Evolutionary conservation across 129 eudicot species (phyloP).

Genomic region (Saussurea involucrata): DNA sequence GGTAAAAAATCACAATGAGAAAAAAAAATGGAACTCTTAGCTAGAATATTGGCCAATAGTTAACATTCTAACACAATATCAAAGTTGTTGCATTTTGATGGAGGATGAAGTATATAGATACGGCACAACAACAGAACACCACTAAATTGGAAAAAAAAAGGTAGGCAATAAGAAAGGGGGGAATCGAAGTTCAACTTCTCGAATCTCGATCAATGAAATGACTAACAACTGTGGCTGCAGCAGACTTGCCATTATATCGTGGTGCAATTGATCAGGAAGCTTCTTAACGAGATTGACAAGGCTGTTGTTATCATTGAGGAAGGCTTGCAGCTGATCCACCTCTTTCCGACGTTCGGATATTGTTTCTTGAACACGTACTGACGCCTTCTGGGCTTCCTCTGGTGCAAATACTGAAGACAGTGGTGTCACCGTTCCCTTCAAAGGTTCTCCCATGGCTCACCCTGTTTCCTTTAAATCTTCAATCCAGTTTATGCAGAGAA

Average conservation of each 20-base stretch:
- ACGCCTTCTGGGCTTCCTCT: conserved; percentile 70
- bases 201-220: background rate
- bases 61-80: background rate
- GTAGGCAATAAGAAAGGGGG: background rate
- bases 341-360: conserved; percentile 46
- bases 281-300: conserved; percentile 62
- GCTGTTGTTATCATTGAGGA: conserved; percentile 51
- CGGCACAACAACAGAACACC: background rate
- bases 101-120: background rate
- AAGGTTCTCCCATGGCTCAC: conserved; percentile 30
- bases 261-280: conserved; percentile 82
- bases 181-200: background rate
- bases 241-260: conserved; percentile 59
- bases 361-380: conserved; percentile 49
- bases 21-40: background rate
- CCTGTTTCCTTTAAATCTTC: background rate
- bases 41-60: background rate
- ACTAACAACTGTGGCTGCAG: background rate
- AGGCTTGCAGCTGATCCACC: conserved; percentile 46
- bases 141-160: background rate
- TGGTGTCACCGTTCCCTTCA: conserved; percentile 73
- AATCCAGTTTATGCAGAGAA: background rate
- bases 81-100: background rate
- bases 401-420: conserved; percentile 55
- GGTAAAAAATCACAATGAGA: background rate